Conservation (phyloP, 2,329 filamentous ascomycete genomes). For the Fusarium keratoplasticum region DNA sequence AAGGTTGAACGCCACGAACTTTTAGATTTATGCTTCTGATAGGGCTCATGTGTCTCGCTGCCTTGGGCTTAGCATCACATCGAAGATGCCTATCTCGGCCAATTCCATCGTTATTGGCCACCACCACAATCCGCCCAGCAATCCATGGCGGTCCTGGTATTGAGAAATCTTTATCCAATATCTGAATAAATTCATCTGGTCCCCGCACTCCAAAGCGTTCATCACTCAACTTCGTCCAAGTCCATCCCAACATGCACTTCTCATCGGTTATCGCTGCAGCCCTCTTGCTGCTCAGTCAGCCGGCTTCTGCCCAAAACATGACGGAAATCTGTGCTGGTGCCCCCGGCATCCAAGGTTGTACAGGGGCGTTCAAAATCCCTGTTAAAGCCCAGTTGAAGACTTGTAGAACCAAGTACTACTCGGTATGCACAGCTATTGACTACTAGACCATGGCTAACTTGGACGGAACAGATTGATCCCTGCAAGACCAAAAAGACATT, state of each 20-base stretch:
- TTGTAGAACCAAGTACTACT: not conserved
- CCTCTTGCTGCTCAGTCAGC: slow-evolving; percentile 1
- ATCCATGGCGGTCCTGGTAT: not conserved
- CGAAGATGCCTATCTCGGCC: not conserved
- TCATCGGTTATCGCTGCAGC: not conserved
- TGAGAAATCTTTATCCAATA: not conserved
- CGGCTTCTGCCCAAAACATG: not conserved
- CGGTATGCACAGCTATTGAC: not conserved
- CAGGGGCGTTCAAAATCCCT: not conserved
- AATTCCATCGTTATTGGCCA: not conserved
- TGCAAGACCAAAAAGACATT: slow-evolving; percentile 4
- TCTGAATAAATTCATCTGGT: not conserved
- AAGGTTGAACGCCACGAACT: not conserved
- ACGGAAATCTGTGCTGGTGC: not conserved
- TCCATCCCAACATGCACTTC: not conserved
- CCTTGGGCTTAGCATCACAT: not conserved
- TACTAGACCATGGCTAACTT: not conserved
- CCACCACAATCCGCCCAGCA: not conserved
- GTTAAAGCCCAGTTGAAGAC: not conserved
- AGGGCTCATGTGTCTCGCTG: not conserved
- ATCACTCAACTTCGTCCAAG: not conserved
- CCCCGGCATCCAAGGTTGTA: slow-evolving; percentile 1
- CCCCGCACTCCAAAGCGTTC: not conserved
- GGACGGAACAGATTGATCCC: not conserved
- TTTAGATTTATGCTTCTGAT: not conserved